These are phyloP conservation scores for Vicia villosa DNA, from an alignment of 306 rosid species.

Conservation along the genomic window DNA sequence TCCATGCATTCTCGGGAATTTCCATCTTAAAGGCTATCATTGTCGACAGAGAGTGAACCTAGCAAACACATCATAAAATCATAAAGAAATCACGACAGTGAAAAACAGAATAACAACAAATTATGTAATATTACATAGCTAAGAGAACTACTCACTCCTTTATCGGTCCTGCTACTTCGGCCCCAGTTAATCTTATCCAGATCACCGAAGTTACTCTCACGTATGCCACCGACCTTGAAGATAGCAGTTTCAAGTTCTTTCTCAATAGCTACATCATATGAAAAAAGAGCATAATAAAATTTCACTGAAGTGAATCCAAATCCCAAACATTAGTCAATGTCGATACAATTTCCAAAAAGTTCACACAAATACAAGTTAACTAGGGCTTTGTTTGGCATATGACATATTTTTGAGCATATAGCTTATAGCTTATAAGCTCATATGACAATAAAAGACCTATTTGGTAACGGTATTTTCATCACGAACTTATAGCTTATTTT, in stretches of 20 bases:
- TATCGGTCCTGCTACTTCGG: slow-evolving; percentile 93
- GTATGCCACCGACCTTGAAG: slow-evolving; percentile 79
- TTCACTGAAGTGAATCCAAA: slow-evolving; percentile 12
- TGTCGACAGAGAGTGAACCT: slow-evolving; percentile 90
- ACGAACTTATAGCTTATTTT: too few relatives aligned
- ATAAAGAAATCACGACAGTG: not conserved
- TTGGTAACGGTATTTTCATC: too few relatives aligned
- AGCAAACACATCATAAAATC: slow-evolving; percentile 30
- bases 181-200: slow-evolving; percentile 81
- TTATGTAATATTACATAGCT: not conserved
- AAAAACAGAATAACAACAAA: slow-evolving; percentile 13
- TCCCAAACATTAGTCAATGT: not conserved
- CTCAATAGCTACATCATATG: slow-evolving; percentile 76
- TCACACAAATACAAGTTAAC: not conserved
- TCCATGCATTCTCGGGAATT: slow-evolving; percentile 84
- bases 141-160: slow-evolving; percentile 76
- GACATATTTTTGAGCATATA: too few relatives aligned
- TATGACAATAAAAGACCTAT: too few relatives aligned
- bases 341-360: slow-evolving; percentile 3
- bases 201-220: slow-evolving; percentile 78
- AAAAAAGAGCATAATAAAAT: not conserved
- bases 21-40: slow-evolving; percentile 91
- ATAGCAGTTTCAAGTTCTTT: slow-evolving; percentile 85
- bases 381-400: too few relatives aligned
- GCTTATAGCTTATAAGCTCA: too few relatives aligned